Percentiles rank a stretch among this genome's conserved stretches.
Conservation (phyloP, 202 grass and related monocot genomes). For the Panicum hallii region DNA sequence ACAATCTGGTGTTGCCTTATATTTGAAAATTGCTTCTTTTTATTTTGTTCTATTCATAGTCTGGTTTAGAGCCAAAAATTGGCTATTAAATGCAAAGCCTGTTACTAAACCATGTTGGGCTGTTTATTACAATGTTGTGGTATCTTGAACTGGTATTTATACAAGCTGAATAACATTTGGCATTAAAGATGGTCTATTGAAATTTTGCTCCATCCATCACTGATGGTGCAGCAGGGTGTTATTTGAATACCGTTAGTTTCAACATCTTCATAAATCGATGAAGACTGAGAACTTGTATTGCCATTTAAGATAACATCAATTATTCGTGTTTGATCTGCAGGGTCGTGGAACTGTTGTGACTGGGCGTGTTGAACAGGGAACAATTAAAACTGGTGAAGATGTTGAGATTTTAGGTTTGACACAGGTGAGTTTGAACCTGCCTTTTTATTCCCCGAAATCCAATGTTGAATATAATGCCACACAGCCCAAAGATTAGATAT, state of each 20-base stretch:
- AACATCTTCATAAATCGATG: not conserved
- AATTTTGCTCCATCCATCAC: not conserved
- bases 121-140: not conserved
- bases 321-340: constrained; percentile 40
- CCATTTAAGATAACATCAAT: not conserved
- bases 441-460: not conserved
- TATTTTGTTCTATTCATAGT: not conserved
- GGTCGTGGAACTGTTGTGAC: constrained; percentile 98
- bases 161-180: not conserved
- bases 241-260: not conserved
- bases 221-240: not conserved
- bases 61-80: not conserved
- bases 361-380: constrained; percentile 91
- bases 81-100: not conserved
- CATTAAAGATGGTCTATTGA: not conserved
- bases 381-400: constrained; percentile 96
- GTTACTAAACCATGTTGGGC: not conserved
- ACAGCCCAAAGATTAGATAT: not conserved
- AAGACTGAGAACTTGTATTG: not conserved
- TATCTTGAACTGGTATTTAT: not conserved
- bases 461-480: not conserved
- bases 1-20: not conserved
- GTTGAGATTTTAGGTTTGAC: constrained; percentile 91
- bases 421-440: constrained; percentile 52
- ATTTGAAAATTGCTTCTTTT: not conserved